Evolutionary conservation across 176 grass and related monocot species (phyloP), one percentile per base, ranked within the genome.

Genomic region (Themeda triandra): DNA sequence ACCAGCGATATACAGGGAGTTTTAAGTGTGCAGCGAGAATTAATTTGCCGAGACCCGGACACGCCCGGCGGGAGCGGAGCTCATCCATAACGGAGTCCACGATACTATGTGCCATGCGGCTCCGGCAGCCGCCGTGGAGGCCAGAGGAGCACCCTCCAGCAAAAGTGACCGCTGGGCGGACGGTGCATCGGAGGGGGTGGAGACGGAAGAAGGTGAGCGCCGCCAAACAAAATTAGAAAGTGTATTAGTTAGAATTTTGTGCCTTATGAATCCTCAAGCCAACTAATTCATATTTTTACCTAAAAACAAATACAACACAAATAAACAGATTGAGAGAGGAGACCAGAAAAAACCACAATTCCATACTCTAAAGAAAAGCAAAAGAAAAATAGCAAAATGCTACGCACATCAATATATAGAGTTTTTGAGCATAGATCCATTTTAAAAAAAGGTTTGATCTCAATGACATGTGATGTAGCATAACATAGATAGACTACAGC

Each of bases 31-130:
- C 28, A 64, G 56, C 51, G 27, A 28, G 18, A 32, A 19, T 87
- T 95, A 96, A 93, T 85, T 95, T 1, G 87, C 83, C 17, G 93
- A 90, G 11, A 82, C 86, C 42, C 83, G 77, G 42, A 77, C 69
- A 28, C 73, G 83, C 42, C 86, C 76, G 18, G 18, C 46, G 88
- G 19, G 83, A 69, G 4, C 60, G 93, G 80, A 98, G 87, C 87
- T 95, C 96, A 70, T 95, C 80, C 83, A 92, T 60, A 51, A 95
- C 80, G 25, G 82, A 85, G 64, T 93, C 86, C 29, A 92, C 86
- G 49, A 96, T 81, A 41, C 71, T 94, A 70, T 91, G 89, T 11
- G n/a, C 67, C 45, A 71, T 44, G 28, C 83, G 76, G 30, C 69
- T 74, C 44, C 80, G 28, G 41, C 79, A 76, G 27, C 71, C 82